Evolutionary conservation across 2,329 filamentous ascomycete genomes (phyloP), one percentile per base, ranked within the genome.

Genomic region (Diaporthe sp.): DNA sequence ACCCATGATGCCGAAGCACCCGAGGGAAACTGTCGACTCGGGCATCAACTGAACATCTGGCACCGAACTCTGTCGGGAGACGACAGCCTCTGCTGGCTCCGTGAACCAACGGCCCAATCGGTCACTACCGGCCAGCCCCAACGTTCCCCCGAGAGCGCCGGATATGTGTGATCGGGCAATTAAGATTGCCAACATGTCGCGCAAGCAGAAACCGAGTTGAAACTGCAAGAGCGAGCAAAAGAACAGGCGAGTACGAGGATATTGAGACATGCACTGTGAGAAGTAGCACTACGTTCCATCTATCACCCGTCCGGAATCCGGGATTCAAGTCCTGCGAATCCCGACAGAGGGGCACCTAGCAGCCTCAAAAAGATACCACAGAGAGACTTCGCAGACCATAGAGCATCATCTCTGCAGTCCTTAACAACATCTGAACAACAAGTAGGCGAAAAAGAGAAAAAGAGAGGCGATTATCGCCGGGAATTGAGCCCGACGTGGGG

Each of bases 401-500:
- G 44, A n/a, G 9, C 10, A 50, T 22, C 4, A 1, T 22, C 22
- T 25, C 22, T 1, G 22, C 44, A 12, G n/a, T 19, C 9, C 44
- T 22, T 10, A 4, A 25, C 22, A 22, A 9, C 22, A 58, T 37
- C 15, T 47, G 5, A 19, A 3, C 9, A 30, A 12, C 1, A 63
- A 30, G 12, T 12, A 44, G 8, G 4, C 15, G 22, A 30, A 44
- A 63, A 10, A 19, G 8, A 9, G 3, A 59, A 17, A 12, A 22
- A n/a, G 4, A 4, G 1, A 50, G 44, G 44, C 44, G 44, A 50
- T 25, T 12, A 4, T n/a, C 19, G 59, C 19, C 71, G 71, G 71
- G 71, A 70, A 73, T 73, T 71, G 72, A 73, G 72, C 72, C 72
- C 72, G 72, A 73, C 72, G 72, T 73, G 72, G 72, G 72, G 72